These are phyloP conservation scores for Cetradonia linearis DNA, from an alignment of 495 filamentous ascomycete species.

Conservation along the genomic window DNA sequence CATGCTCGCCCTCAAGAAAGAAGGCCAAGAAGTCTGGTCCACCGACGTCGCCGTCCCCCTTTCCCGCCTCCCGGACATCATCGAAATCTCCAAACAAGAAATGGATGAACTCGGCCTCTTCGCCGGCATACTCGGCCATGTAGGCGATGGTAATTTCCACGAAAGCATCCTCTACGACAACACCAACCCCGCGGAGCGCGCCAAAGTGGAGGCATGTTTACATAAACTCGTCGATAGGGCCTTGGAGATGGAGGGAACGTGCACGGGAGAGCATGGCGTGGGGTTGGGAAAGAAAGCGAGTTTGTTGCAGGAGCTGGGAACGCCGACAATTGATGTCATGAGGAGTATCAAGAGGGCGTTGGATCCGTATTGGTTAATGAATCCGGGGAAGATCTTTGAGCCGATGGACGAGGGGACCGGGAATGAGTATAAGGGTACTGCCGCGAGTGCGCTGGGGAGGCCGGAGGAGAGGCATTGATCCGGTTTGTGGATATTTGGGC, in stretches of 20 bases:
- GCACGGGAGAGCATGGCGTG: slow-evolving; percentile 82
- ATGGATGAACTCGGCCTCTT: slow-evolving; percentile 77
- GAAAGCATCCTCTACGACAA: slow-evolving; percentile 77
- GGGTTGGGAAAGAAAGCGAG: slow-evolving; percentile 81
- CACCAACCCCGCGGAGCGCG: slow-evolving; percentile 52
- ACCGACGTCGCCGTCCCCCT: slow-evolving; percentile 90
- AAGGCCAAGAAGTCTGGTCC: slow-evolving; percentile 54
- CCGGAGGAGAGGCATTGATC: neutral
- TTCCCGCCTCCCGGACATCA: slow-evolving; percentile 76
- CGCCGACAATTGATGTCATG: slow-evolving; percentile 76
- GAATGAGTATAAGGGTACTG: neutral
- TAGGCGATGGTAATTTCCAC: slow-evolving; percentile 90
- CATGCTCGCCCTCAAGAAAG: slow-evolving; percentile 39
- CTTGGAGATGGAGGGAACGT: slow-evolving; percentile 87
- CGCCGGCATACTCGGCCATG: slow-evolving; percentile 74
- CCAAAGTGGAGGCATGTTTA: slow-evolving; percentile 67
- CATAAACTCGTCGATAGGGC: slow-evolving; percentile 82
- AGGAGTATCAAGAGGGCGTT: slow-evolving; percentile 71
- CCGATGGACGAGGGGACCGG: neutral
- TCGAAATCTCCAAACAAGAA: slow-evolving; percentile 80
- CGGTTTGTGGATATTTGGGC: neutral
- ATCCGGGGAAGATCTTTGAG: slow-evolving; percentile 86
- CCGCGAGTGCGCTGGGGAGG: neutral
- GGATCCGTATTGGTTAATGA: slow-evolving; percentile 85
- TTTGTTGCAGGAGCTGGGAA: slow-evolving; percentile 71